These are phyloP conservation scores for Diatrype stigma DNA, from an alignment of 2,329 filamentous ascomycete genomes.

Conservation along the genomic window DNA sequence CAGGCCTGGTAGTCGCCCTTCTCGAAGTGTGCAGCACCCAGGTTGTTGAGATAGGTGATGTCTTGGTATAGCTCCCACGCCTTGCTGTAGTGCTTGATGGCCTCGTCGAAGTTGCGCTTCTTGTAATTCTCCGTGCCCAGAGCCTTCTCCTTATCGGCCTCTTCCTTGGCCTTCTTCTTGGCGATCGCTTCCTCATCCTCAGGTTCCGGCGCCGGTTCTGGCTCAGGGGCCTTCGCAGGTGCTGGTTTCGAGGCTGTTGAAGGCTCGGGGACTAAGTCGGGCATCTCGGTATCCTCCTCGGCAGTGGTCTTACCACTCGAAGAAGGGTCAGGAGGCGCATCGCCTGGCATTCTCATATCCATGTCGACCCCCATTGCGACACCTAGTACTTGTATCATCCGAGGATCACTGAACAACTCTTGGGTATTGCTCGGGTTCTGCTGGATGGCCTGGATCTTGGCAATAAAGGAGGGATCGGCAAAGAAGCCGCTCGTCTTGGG, in stretches of 20 bases:
- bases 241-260: conserved; percentile 52
- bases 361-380: conserved; percentile 93
- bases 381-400: conserved; percentile 90
- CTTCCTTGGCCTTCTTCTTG: conserved; percentile 86
- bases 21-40: conserved; percentile 90
- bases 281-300: conserved; percentile 75
- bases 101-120: conserved; percentile 94
- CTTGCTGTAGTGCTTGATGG: conserved; percentile 89
- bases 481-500: conserved; percentile 86
- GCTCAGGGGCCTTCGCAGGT: conserved; percentile 38
- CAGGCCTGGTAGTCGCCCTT: conserved; percentile 89
- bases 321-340: conserved; percentile 28
- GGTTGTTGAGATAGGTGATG: conserved; percentile 96
- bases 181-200: conserved; percentile 79
- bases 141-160: conserved; percentile 91
- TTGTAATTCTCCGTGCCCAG: conserved; percentile 95
- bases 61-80: conserved; percentile 95
- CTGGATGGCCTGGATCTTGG: conserved; percentile 77
- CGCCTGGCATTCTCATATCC: conserved; percentile 51
- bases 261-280: conserved; percentile 51
- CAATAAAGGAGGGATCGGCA: conserved; percentile 82
- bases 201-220: conserved; percentile 61
- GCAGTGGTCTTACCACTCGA: conserved; percentile 36
- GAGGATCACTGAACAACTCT: conserved; percentile 79
- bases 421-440: conserved; percentile 76